A percentile compares a stretch with the other conserved stretches of the same genome.
These are phyloP conservation scores for Kwoniella pini DNA, from an alignment of 768 basidiomycete species.

Conservation along the genomic window DNA sequence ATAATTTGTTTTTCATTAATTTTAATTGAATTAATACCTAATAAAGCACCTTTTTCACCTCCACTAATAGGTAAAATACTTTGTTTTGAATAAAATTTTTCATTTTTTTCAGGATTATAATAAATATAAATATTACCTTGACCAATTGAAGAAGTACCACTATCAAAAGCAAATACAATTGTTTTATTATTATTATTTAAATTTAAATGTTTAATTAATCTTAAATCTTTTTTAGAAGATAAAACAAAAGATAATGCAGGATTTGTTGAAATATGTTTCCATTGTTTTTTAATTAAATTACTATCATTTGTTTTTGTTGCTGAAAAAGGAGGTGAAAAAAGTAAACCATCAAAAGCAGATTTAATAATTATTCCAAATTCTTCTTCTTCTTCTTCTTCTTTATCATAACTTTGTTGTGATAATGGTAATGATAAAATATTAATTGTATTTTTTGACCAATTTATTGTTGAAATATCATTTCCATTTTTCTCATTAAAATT, in stretches of 20 bases:
- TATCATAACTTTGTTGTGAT: conserved; percentile 2
- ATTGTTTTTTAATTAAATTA: conserved; percentile 25
- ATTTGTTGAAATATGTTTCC: conserved; percentile 72
- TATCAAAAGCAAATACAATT: conserved; percentile 76
- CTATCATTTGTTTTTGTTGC: no score
- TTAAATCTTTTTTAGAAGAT: conserved; percentile 84
- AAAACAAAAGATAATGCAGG: conserved; percentile 90
- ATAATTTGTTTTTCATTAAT: conserved; percentile 54
- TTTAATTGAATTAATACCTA: conserved; percentile 69
- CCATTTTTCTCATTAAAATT: conserved; percentile 49
- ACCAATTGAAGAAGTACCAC: conserved; percentile 58
- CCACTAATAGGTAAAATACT: conserved; percentile 74
- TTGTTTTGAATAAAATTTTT: conserved; percentile 67
- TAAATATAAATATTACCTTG: conserved; percentile 88
- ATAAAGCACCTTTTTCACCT: conserved; percentile 68
- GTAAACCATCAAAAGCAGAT: conserved; percentile 52
- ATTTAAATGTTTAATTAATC: conserved; percentile 89
- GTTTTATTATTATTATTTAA: conserved; percentile 1
- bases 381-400: no score
- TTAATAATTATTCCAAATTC: conserved; percentile 34
- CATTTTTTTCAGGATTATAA: conserved; percentile 58
- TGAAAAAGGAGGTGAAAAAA: conserved; percentile 37
- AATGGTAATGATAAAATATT: conserved; percentile 41
- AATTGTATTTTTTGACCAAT: conserved; percentile 72
- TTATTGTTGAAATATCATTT: conserved; percentile 59